These are phyloP conservation scores for Penicillium sp. DNA, from an alignment of 2,329 filamentous ascomycete genomes.

Conservation along the genomic window DNA sequence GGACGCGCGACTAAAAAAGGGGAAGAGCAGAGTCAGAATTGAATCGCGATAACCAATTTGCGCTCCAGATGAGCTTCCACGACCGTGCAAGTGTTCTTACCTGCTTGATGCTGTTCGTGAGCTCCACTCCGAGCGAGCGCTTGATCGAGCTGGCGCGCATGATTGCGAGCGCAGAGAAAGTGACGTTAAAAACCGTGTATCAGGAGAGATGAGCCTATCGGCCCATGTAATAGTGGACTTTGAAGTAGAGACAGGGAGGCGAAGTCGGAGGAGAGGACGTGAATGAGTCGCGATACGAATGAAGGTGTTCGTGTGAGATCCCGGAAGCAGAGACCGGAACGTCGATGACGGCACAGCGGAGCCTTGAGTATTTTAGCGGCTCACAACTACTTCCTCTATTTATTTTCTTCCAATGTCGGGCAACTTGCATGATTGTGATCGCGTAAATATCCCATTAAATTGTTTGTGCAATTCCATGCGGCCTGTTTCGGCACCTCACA, in stretches of 20 bases:
- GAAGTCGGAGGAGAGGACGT: conserved; percentile 1
- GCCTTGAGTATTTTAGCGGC: conserved; percentile 7
- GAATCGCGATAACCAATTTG: not conserved
- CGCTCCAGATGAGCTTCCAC: conserved; percentile 1
- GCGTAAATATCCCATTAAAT: not conserved
- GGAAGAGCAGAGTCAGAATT: conserved; percentile 10
- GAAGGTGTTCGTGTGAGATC: conserved; percentile 6
- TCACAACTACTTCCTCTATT: not conserved
- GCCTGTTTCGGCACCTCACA: conserved; percentile 4
- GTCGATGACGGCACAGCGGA: conserved; percentile 23
- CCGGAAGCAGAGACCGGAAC: conserved; percentile 17
- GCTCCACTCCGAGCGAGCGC: conserved; percentile 42
- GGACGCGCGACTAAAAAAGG: conserved; percentile 68
- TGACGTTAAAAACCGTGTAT: conserved; percentile 9
- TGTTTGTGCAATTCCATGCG: conserved; percentile 8
- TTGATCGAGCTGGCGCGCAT: conserved; percentile 45
- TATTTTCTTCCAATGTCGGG: not conserved
- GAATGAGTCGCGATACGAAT: not conserved
- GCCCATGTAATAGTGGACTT: not conserved
- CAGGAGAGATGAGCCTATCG: not conserved
- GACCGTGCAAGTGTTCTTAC: conserved; percentile 25
- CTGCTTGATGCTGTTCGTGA: conserved; percentile 42
- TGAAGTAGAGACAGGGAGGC: not conserved
- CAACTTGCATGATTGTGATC: not conserved
- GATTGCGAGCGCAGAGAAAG: conserved; percentile 13